Conservation (phyloP, 2,329 filamentous ascomycete species). For the Orbilia brochopaga region DNA sequence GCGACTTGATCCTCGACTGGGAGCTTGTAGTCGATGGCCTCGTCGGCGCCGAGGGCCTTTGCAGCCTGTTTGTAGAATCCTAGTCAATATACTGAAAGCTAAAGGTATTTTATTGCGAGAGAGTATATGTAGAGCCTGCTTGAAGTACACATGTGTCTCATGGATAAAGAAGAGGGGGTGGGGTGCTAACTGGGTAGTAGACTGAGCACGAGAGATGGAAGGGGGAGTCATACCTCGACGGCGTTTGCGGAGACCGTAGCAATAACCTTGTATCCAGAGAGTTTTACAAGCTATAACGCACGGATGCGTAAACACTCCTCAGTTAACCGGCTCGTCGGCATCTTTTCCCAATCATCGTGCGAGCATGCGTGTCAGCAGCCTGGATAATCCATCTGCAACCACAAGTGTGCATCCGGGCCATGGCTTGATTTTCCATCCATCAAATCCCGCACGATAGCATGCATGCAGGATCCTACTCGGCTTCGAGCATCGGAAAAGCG, state of each 20-base stretch:
- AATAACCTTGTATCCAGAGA: conserved; percentile 48
- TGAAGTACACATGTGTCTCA: background rate
- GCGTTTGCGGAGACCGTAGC: conserved; percentile 36
- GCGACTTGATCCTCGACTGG: conserved; percentile 27
- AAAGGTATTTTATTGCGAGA: background rate
- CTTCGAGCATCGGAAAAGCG: background rate
- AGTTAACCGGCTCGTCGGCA: background rate
- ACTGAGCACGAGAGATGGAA: background rate
- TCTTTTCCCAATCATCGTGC: background rate
- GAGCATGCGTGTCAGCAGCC: background rate
- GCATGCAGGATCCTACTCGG: conserved; percentile 1
- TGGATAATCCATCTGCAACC: too few species aligned
- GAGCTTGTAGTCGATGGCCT: conserved; percentile 42
- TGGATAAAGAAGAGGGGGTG: background rate
- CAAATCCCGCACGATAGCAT: background rate
- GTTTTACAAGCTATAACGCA: conserved; percentile 32
- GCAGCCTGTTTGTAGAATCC: conserved; percentile 13
- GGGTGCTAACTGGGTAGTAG: background rate
- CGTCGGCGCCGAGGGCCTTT: conserved; percentile 25
- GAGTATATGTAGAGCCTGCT: too few species aligned
- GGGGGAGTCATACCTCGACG: conserved; percentile 21
- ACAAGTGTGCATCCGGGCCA: too few species aligned
- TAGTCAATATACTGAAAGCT: conserved; percentile 5
- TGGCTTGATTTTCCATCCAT: background rate
- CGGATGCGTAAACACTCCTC: background rate